Base-by-base conservation (phyloP, 306 rosid species). In the Glycine soja region DNA sequence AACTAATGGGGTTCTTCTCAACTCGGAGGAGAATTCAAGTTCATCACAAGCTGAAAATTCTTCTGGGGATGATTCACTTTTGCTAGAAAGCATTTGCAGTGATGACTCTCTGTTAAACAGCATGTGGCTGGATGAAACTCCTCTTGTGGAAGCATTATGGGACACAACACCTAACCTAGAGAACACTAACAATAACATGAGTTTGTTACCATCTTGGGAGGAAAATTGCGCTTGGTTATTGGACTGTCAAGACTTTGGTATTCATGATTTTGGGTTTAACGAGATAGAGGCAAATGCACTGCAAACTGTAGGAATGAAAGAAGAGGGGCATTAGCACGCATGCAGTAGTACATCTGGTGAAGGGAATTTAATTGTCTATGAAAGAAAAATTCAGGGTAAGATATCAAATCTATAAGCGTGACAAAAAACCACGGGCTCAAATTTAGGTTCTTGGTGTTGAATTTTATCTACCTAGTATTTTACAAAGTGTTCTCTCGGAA, bases 241-340 rank as follows among this genome's bases (percentile, higher is more conserved):
- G 81, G 97, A 91, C 64, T 92, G 94, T 70, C 90, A 91, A 58
- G 98, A 92, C 84, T 90, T 94, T 57, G 98, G 97, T 36, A 74
- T 93, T 81, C 95, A 89, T 19, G 98, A 94, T 85, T 94, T 92
- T 54, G 94, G 91, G n/a, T 88, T 89, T 71, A 93, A 80, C 53
- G 93, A 89, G 56, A 46, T 88, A 54, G 97, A 90, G 56, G 56
- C 85, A 74, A 88, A 76, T 63, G 71, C 86, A 16, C 14, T 87
- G 57, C 90, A 83, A 81, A 77, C 89, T 54, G 14, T 85, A 77
- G 90, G 76, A 32, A 79, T 85, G 72, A 87, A 79, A 70, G 83
- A 76, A 78, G 84, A 82, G 67, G 56, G 68, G n/a, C 85, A 77
- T 52, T 76, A 82, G 40, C 57, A 70, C 9, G 83, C 57, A 70